Evolutionary conservation across 495 filamentous ascomycete genomes (phyloP), one percentile per base, ranked within the genome.

Genomic region (Rostrohypoxylon terebratum): DNA sequence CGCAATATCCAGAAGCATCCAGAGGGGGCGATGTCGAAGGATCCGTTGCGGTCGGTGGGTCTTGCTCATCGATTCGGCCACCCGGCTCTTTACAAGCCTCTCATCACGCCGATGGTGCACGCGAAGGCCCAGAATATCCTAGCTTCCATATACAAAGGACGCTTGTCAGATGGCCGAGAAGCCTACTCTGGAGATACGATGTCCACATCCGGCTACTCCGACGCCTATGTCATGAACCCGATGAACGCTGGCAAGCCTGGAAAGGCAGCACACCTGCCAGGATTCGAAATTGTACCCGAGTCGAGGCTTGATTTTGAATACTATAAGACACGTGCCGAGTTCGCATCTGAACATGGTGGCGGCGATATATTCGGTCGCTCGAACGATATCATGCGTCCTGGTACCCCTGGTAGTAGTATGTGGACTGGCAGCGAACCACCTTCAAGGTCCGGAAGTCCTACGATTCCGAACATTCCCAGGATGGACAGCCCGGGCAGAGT

Each of bases 91-190:
- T 97, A 93, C 81, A 92, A 91, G 72, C 90, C 91, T 7, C 87
- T 99, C 54, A 92, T 95, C 71, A 96, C 93, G 0, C 96, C 96
- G 0, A 99, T 99, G 96, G 95, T 99, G 10, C 92, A 96, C 69
- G 93, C 92, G 44, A 95, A 91, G 77, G 93, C 94, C 16, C 90
- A 94, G 66, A 92, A 94, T 57, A 85, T 93, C 38, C 86, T 99
- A 36, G 90, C 89, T 38, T 86, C 90, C 47, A 84, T 98, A 69
- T 97, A 97, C 72, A 87, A 88, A 11, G 96, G 94, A 13, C 89
- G 94, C 7, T 83, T 96, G n/a, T 81, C 84, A 51, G 84, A 87
- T 59, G 83, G 84, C 0, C 83, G 87, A 8, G 77, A 80, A 38
- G 77, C 74, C 20, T 86, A 83, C 10, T 88, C 87, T 50, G 86